phyloP scores from a whole-genome alignment of 1,284 basidiomycete genomes.

The Papiliotrema laurentii region DNA sequence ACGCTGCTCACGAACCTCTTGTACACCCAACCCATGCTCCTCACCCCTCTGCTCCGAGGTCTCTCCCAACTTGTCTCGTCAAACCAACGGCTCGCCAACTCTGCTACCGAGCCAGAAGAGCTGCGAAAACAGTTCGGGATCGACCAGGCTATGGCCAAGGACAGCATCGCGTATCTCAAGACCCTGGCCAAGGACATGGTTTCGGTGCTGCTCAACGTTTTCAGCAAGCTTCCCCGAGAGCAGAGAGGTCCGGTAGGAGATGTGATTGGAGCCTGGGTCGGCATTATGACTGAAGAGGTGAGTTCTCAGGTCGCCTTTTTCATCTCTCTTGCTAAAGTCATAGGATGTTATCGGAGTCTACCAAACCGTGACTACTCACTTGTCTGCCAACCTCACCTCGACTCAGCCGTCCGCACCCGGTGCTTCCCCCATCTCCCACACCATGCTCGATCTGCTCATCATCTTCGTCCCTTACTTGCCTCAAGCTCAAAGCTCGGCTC shows the following conservation, averaged over 20 bases:
- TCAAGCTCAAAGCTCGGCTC: constrained; percentile 55
- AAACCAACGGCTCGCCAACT: constrained; percentile 51
- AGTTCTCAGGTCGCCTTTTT: constrained; percentile 16
- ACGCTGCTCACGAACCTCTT: constrained; percentile 86
- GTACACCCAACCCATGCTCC: constrained; percentile 79
- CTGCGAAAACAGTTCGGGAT: constrained; percentile 54
- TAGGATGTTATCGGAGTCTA: constrained; percentile 77
- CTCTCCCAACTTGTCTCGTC: constrained; percentile 73
- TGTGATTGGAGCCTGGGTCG: constrained; percentile 79
- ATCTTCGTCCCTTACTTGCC: constrained; percentile 78
- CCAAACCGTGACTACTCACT: constrained; percentile 69
- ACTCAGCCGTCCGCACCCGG: constrained; percentile 39
- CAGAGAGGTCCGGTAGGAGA: constrained; percentile 80
- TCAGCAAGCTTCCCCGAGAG: constrained; percentile 73
- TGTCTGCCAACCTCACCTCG: constrained; percentile 64
- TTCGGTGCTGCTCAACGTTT: constrained; percentile 95
- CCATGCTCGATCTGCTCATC: constrained; percentile 84
- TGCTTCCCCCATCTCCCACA: constrained; percentile 58
- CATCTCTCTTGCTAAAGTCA: not conserved
- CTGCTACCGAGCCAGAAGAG: constrained; percentile 51
- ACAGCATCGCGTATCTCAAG: constrained; percentile 70
- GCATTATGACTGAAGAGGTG: constrained; percentile 69
- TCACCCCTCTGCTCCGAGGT: constrained; percentile 74
- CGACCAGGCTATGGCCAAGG: constrained; percentile 58
- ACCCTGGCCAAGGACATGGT: constrained; percentile 86